Evolutionary conservation across 441 rosid species (phyloP), one percentile per base, ranked within the genome.

Genomic region (Cnidoscolus chayamansa): DNA sequence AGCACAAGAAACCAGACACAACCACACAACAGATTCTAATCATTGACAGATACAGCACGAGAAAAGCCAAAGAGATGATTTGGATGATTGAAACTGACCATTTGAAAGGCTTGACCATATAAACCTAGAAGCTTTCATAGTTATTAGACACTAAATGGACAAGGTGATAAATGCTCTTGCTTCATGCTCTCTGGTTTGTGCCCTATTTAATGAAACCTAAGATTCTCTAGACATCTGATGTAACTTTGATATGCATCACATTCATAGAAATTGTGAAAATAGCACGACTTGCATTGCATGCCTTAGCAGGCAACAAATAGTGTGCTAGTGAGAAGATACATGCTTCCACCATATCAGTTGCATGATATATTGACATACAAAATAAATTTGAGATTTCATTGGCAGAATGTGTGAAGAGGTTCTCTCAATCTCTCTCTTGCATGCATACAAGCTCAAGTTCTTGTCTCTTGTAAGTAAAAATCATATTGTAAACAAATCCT

Each of bases 1-100:
- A 81, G 63, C 15, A 48, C 32, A 65, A 37, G 62, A 71, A 40
- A 58, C 15, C 45, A 9, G 53, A 67, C 12, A 56, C 20, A 13
- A 59, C 30, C 43, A 17, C 45, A 40, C 45, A 40, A 40, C 45
- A 40, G 45, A 5, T 40, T 3, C 6, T 40, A 40, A 40, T 40
- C 45, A 43, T 2, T 40, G 51, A 45, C n/a, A 15, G 13, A 57
- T 69, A 16, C 20, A 43, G 40, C 10, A 69, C 7, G 49, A 12
- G 12, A 37, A 59, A 20, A 45, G 43, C 1, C 12, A 67, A 30
- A 35, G n/a, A 35, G 49, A 53, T 40, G 7, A 35, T 40, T 40
- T 40, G 7, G 45, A 40, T 3, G 45, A 40, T 6, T 59, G 15
- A 4, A 30, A 25, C 63, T 31, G 35, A 35, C 35, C 6, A 31